phyloP scores from a whole-genome alignment of 2,329 filamentous ascomycete species.

The Dryadomyces quercus-mongolicae region DNA sequence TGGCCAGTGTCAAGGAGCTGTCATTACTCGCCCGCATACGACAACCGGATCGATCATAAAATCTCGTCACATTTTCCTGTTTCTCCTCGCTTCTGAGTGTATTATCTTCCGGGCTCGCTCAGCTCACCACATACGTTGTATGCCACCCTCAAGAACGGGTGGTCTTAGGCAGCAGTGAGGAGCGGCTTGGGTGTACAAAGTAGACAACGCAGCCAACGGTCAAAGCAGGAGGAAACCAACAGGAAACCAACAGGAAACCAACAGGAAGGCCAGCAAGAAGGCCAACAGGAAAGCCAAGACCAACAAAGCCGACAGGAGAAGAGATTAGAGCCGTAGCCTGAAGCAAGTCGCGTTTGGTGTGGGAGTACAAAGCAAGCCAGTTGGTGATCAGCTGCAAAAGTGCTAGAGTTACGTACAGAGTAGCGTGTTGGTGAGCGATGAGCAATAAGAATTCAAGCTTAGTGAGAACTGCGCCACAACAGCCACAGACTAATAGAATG shows the following conservation, averaged over 20 bases:
- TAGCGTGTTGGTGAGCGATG: too few relatives aligned
- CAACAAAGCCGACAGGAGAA: background rate
- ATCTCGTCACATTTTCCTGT: constrained; percentile 1
- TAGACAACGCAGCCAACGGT: background rate
- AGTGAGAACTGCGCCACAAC: background rate
- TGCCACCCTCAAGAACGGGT: background rate
- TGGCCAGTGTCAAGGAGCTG: background rate
- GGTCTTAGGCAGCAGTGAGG: background rate
- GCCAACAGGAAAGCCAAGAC: background rate
- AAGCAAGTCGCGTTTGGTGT: background rate
- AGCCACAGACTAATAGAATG: background rate
- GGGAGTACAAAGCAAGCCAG: background rate
- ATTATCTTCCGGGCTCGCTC: background rate
- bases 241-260: too few relatives aligned
- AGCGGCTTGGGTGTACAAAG: background rate
- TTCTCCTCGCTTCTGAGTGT: background rate
- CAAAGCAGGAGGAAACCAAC: background rate
- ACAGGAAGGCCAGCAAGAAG: too few relatives aligned
- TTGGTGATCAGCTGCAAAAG: background rate
- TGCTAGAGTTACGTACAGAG: too few relatives aligned
- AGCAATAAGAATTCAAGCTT: background rate
- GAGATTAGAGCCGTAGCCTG: background rate
- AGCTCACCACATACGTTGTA: background rate
- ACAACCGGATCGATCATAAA: constrained; percentile 2
- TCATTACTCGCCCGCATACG: constrained; percentile 4